Evolutionary conservation across 192 early-diverging fungal genomes (phyloP).

Genomic region (Rhizophagus sp.): DNA sequence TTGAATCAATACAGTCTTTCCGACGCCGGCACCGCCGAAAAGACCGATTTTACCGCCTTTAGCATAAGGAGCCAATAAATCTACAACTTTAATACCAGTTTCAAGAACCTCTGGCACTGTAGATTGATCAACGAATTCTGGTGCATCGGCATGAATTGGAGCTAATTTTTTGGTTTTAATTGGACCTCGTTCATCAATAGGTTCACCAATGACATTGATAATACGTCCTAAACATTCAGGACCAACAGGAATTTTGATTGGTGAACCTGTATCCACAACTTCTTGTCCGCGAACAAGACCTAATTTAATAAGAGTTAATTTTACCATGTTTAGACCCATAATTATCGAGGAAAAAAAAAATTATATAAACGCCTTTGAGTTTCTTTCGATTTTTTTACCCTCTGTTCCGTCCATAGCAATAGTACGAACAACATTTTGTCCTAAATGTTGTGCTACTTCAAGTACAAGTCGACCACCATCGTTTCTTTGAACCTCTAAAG

Average conservation of each 20-base stretch:
- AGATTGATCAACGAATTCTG: conserved; percentile 94
- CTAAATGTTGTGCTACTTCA: conserved; percentile 95
- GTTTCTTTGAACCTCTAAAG: conserved; percentile 82
- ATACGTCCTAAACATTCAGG: conserved; percentile 96
- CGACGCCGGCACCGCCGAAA: conserved; percentile 99
- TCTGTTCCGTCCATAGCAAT: conserved; percentile 99
- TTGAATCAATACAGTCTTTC: conserved; percentile 99
- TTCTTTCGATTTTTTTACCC: conserved; percentile 36
- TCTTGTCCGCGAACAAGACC: conserved; percentile 94
- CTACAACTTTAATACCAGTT: conserved; percentile 99
- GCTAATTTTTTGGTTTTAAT: conserved; percentile 85
- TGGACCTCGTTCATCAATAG: conserved; percentile 96
- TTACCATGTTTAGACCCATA: neutral
- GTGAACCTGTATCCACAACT: conserved; percentile 89
- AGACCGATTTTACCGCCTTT: conserved; percentile 99
- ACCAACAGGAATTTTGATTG: conserved; percentile 92
- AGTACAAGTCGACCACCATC: conserved; percentile 84
- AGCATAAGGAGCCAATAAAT: conserved; percentile 95
- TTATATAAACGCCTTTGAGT: neutral
- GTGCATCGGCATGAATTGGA: conserved; percentile 91
- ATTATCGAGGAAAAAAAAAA: neutral
- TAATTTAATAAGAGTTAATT: neutral
- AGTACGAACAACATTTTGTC: conserved; percentile 97
- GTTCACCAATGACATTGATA: conserved; percentile 99
- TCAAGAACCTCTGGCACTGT: conserved; percentile 92